Evolutionary conservation across 108 stramenopile genomes (phyloP), one percentile per base, ranked within the genome.

Genomic region (Asterionellopsis glacialis): DNA sequence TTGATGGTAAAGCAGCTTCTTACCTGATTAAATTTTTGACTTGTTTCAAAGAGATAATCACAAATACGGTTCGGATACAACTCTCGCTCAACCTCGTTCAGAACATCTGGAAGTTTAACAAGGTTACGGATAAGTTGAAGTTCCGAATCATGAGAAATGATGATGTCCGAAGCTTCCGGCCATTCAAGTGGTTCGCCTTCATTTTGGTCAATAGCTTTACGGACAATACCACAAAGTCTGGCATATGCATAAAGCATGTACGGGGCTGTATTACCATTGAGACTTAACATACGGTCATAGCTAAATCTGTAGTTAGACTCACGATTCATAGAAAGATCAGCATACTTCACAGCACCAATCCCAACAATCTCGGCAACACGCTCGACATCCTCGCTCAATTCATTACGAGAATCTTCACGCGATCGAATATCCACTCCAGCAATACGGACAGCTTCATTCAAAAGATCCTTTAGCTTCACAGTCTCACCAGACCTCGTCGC

Each of bases 221-320:
- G 85, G 44, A 98, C 70, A 60, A 99, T 98, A 28, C 93, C 90
- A 67, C 90, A 89, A 49, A 95, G 79, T 54, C 99, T 79, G 18
- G 96, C 98, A 75, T 97, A 95, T 7, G 95, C 83, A 77, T 98
- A 99, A 41, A 97, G 74, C 94, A 99, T 95, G 85, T 99, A 99
- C 10, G 98, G 96, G 41, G 99, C 99, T 7, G 99, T 99, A 81
- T 99, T 97, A 12, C 99, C 99, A 57, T 96, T 88, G 45, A 97
- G 79, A 70, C 95, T 93, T 42, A 99, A 79, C 99, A 99, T 99
- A 53, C 93, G 70, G 16, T 91, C 96, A 69, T 98, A 99, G 79
- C 88, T 93, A 77, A 99, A 99, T 38, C 85, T 72, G 80, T 99
- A 99, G 70, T 97, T 94, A 10, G 96, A 95, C 57, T 85, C 88